Evolutionary conservation across 148 eudicot genomes (phyloP).

Genomic region (Bassia scoparia): DNA sequence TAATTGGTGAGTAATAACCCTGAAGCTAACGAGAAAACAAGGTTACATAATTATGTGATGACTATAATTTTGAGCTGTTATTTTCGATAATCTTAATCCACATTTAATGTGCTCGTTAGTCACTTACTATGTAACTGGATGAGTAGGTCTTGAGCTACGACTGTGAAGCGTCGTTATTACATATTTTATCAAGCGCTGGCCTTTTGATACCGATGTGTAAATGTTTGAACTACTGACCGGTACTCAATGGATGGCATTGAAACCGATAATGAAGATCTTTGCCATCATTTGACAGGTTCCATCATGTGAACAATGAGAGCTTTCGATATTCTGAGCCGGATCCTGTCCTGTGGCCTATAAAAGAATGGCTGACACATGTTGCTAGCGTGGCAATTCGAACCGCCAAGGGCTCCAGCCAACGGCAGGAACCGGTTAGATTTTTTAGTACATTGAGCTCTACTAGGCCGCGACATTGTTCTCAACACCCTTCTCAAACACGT

Average conservation of each 20-base stretch:
- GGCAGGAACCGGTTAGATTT: conserved; percentile 83
- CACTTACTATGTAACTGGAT: too few relatives aligned
- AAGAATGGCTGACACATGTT: conserved; percentile 69
- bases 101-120: too few relatives aligned
- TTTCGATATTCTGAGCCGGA: conserved; percentile 83
- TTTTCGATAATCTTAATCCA: too few relatives aligned
- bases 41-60: too few relatives aligned
- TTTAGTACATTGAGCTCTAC: conserved; percentile 85
- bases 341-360: conserved; percentile 93
- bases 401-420: conserved; percentile 89
- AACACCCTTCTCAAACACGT: conserved; percentile 69
- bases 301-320: conserved; percentile 94
- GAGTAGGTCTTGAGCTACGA: too few relatives aligned
- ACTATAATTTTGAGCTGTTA: too few relatives aligned
- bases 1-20: too few relatives aligned
- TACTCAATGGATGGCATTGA: conserved; percentile 90
- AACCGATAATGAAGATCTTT: conserved; percentile 83
- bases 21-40: too few relatives aligned
- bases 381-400: conserved; percentile 82
- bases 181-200: too few relatives aligned
- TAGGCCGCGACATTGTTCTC: conserved; percentile 65
- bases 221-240: conserved; percentile 27
- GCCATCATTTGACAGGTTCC: conserved; percentile 76
- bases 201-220: too few relatives aligned
- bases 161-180: too few relatives aligned